Evolutionary conservation across 805 yeast species (phyloP), one percentile per base, ranked within the genome.

Genomic region (Candida sanyiensis): DNA sequence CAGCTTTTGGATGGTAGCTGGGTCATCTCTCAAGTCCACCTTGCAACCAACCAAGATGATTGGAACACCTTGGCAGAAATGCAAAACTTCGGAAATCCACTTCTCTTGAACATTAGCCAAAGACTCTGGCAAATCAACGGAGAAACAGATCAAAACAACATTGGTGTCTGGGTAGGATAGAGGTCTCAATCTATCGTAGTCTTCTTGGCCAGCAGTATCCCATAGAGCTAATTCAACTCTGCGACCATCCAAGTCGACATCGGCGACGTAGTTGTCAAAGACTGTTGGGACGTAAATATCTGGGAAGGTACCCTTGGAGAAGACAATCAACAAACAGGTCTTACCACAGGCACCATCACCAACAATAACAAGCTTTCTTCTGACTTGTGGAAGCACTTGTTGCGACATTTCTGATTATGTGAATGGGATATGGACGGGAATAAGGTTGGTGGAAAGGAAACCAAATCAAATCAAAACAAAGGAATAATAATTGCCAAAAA

Each of bases 141-240:
- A 79, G 70, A 87, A 88, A 73, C 96, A 88, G 55, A 88, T 86
- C 59, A 88, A 73, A 44, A 88, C 83, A 47, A 88, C 96, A 61
- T 86, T 84, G 28, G 95, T 83, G 62, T 88, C 95, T 46, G 96
- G 96, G 65, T 88, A 88, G 11, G 90, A 81, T 49, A 86, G 70
- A 31, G 96, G 95, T 67, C 95, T 82, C 53, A 86, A 71, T 65
- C 96, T 83, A 64, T 87, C 96, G 61, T 88, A 88, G 70, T 89
- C 97, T 72, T 88, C 97, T 75, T 88, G 97, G 49, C 97, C 97
- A 40, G 97, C 96, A 51, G 96, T 88, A 87, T 88, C 96, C 96
- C 96, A 88, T 51, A 88, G 71, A 7, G 96, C 95, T 64, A 88
- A 71, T 62, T 89, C 96, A 43, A 90, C 97, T 61, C 84, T 77